Evolutionary conservation across 2,329 filamentous ascomycete species (phyloP).

Genomic region (Lasiodiplodia hormozganensis): DNA sequence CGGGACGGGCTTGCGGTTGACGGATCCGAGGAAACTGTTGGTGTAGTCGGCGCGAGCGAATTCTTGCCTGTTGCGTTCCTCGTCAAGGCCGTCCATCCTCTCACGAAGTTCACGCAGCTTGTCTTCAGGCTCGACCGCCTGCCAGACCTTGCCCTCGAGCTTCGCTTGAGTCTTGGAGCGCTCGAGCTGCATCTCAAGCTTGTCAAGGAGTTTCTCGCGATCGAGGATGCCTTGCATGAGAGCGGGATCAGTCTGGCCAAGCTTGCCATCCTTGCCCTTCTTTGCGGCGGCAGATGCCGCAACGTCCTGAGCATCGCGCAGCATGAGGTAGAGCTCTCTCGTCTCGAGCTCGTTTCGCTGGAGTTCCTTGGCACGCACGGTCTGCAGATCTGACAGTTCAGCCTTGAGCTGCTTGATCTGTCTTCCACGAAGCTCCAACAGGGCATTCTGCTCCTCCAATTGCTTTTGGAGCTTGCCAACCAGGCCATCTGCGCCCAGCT

Average conservation of each 20-base stretch:
- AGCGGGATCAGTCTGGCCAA: conserved; percentile 70
- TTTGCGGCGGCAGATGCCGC: conserved; percentile 85
- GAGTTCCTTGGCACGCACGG: conserved; percentile 84
- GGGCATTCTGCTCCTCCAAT: conserved; percentile 87
- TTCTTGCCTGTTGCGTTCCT: conserved; percentile 53
- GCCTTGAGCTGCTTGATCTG: conserved; percentile 89
- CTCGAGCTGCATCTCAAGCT: conserved; percentile 93
- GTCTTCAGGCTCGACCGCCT: conserved; percentile 84
- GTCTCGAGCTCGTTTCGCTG: conserved; percentile 97
- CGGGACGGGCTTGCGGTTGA: conserved; percentile 46
- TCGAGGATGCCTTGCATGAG: conserved; percentile 93
- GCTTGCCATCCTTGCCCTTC: conserved; percentile 53
- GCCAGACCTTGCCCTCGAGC: conserved; percentile 91
- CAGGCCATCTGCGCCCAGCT: conserved; percentile 89
- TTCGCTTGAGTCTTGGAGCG: conserved; percentile 98
- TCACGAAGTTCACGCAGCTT: conserved; percentile 89
- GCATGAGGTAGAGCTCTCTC: conserved; percentile 96
- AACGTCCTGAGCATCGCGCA: conserved; percentile 95
- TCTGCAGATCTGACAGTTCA: conserved; percentile 85
- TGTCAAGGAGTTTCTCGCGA: conserved; percentile 88
- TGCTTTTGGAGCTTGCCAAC: conserved; percentile 93
- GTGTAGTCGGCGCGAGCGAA: conserved; percentile 60
- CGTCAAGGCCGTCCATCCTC: conserved; percentile 77
- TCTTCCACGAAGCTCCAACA: conserved; percentile 86
- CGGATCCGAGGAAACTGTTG: conserved; percentile 69